Percentiles rank a stretch among this genome's conserved stretches.
Evolutionary conservation across 306 rosid species (phyloP).

Genomic region (Senna siamea): DNA sequence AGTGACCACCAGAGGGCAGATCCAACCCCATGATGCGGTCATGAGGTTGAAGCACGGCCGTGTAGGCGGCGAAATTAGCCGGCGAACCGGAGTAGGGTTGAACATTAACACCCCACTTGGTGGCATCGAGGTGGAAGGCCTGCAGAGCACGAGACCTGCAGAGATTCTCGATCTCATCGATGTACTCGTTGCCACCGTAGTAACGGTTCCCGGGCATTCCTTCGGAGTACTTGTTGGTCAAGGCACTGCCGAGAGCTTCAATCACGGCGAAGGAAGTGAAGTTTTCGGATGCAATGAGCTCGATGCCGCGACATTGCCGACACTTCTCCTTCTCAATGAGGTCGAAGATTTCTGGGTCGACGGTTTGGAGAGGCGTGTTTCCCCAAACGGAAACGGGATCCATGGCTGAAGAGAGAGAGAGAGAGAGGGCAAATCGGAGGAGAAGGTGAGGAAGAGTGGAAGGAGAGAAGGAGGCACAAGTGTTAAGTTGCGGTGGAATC

Average conservation of each 20-base stretch:
- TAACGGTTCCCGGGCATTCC: slow-evolving; percentile 93
- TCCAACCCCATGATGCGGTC: slow-evolving; percentile 94
- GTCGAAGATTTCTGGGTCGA: slow-evolving; percentile 86
- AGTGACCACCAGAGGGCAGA: slow-evolving; percentile 91
- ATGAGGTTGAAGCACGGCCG: slow-evolving; percentile 87
- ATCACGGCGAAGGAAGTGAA: slow-evolving; percentile 96
- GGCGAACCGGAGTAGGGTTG: slow-evolving; percentile 96
- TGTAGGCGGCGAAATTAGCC: slow-evolving; percentile 95
- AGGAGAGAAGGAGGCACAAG: background rate
- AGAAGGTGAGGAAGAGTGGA: background rate
- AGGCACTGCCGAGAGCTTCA: slow-evolving; percentile 85
- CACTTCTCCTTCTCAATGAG: slow-evolving; percentile 90
- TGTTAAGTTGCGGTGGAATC: background rate
- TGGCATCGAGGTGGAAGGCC: slow-evolving; percentile 64
- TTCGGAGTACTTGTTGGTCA: slow-evolving; percentile 93
- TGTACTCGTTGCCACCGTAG: slow-evolving; percentile 93
- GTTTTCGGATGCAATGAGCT: slow-evolving; percentile 90
- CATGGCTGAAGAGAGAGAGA: slow-evolving; percentile 40
- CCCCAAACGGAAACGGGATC: slow-evolving; percentile 83
- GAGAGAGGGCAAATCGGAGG: background rate
- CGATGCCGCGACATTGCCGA: slow-evolving; percentile 92
- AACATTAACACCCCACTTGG: slow-evolving; percentile 84
- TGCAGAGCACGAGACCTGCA: slow-evolving; percentile 85
- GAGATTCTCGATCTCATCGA: slow-evolving; percentile 84
- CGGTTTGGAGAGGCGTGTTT: slow-evolving; percentile 58